Base-by-base conservation (phyloP, 1,139 yeast species). In the Scheffersomyces segobiensis region DNA sequence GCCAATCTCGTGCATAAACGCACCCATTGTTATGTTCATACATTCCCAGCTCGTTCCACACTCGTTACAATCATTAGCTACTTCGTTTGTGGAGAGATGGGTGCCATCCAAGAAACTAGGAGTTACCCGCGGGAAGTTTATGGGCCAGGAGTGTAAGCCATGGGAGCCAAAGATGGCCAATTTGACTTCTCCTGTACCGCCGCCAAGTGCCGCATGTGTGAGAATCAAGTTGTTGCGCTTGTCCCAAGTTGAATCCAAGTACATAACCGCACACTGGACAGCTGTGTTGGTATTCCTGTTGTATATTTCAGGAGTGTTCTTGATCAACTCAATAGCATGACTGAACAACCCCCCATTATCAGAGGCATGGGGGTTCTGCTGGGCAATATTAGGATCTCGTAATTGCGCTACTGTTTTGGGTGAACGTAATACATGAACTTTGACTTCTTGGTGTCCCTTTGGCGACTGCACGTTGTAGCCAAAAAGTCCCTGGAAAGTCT, bases 151-250 rank as follows among this genome's bases (percentile, higher is more conserved):
- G 71, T 91, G 95, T 39, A 93, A 67, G 0, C 97, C 96, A 70
- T 95, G 99, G 3, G 97, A 89, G 3, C 99, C 99, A 74, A 93
- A 93, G 19, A 95, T 92, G 0, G 97, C 98, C 59, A 95, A 75
- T 62, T 86, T 87, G 47, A 91, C 79, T 52, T 86, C 81, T 51
- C 82, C 87, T 26, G 82, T 81, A 7, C 97, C 96, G 47, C 98
- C 98, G 50, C 98, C 98, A 21, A 95, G 77, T 0, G 98, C 98
- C 3, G 98, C 98, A 75, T 95, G 98, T 2, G 93, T 92, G 54
- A 87, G 74, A 53, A 95, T 88, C 62, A 92, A 74, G 53, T 87
- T 82, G 46, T 70, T 70, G 46, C 74, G 65, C 1, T 79, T 76
- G 69, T 93, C 97, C 88, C 92, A 95, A 66, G 90, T 93, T 0